phyloP scores from a whole-genome alignment of 2,329 filamentous ascomycete species.

The Proliferodiscus dingleyae region DNA sequence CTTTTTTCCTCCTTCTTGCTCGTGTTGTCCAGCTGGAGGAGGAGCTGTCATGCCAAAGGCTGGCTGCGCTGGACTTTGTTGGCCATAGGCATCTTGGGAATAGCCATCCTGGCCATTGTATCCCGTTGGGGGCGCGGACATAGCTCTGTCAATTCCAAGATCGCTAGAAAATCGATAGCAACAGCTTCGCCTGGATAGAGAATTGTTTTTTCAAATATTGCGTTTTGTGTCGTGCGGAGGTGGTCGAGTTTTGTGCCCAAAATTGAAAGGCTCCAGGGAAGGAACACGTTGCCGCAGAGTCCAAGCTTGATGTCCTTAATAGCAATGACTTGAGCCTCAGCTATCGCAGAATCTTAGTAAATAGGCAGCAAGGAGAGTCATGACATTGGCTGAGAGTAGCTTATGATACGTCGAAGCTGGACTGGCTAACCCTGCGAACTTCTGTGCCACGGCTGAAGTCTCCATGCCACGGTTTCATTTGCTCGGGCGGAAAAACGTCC shows the following conservation, averaged over 20 bases:
- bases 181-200: constrained; percentile 6
- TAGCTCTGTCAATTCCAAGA: constrained; percentile 23
- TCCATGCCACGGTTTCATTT: background rate
- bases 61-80: constrained; percentile 36
- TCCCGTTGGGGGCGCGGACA: constrained; percentile 47
- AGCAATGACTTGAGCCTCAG: constrained; percentile 9
- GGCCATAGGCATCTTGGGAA: constrained; percentile 43
- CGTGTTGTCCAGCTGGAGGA: constrained; percentile 29
- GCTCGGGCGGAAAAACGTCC: background rate
- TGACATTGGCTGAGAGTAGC: constrained; percentile 15
- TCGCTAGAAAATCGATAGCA: background rate
- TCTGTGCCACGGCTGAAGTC: background rate
- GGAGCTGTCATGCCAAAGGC: constrained; percentile 26
- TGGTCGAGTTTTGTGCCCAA: constrained; percentile 11
- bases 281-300: constrained; percentile 27
- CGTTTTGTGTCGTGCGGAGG: constrained; percentile 8
- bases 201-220: background rate
- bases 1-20: constrained; percentile 55
- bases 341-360: constrained; percentile 7
- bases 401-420: constrained; percentile 4
- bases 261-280: constrained; percentile 18
- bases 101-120: constrained; percentile 41
- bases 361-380: constrained; percentile 14
- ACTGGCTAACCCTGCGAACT: constrained; percentile 8
- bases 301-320: constrained; percentile 9